phyloP scores from a whole-genome alignment of 2,329 filamentous ascomycete species.

The Fusarium nematophilum region DNA sequence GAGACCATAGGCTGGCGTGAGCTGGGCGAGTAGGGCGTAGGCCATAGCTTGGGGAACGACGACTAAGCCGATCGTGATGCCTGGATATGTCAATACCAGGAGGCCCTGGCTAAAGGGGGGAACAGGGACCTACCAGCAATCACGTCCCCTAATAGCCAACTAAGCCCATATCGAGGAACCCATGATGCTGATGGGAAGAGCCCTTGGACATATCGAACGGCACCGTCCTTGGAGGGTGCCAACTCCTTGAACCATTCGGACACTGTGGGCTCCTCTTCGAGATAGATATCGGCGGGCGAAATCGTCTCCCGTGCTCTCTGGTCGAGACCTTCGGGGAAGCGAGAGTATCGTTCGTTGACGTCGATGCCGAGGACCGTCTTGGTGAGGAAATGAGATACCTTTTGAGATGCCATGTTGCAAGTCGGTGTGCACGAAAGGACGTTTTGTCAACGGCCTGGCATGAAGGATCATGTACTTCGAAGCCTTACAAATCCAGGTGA shows the following conservation, averaged over 20 bases:
- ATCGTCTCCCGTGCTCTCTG: conserved; percentile 41
- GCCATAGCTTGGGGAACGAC: conserved; percentile 86
- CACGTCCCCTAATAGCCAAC: conserved; percentile 79
- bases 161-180: conserved; percentile 76
- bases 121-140: conserved; percentile 68
- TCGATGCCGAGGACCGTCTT: conserved; percentile 48
- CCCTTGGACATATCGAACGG: conserved; percentile 61
- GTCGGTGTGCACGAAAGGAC: neutral
- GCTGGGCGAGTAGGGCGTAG: conserved; percentile 77
- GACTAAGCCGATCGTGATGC: conserved; percentile 69
- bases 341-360: conserved; percentile 43
- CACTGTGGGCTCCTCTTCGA: conserved; percentile 76
- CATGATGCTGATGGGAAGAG: conserved; percentile 76
- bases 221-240: conserved; percentile 59
- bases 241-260: conserved; percentile 69
- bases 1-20: conserved; percentile 76
- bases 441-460: neutral
- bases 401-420: conserved; percentile 24
- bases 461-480: neutral
- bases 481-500: neutral
- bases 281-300: conserved; percentile 47
- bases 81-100: conserved; percentile 24
- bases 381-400: conserved; percentile 38
- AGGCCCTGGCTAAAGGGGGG: neutral
- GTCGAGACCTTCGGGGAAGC: conserved; percentile 42